A percentile compares a stretch with the other conserved stretches of the same genome.
phyloP scores from a whole-genome alignment of 352 stramenopile genomes.

The Globisporangium viniferum region DNA sequence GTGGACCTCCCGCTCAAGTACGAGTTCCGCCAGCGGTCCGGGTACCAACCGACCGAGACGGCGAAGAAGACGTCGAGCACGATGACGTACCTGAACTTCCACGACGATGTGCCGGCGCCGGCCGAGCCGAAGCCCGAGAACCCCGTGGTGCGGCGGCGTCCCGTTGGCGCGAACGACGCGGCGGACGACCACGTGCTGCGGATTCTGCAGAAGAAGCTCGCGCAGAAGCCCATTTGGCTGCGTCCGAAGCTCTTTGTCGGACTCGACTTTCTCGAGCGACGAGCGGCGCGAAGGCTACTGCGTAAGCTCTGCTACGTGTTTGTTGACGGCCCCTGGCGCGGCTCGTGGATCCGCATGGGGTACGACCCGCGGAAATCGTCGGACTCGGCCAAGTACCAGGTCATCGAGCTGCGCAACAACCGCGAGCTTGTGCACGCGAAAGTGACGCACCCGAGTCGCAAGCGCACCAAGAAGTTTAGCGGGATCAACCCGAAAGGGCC shows the following conservation, averaged over 20 bases:
- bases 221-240: conserved; percentile 70
- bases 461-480: conserved; percentile 68
- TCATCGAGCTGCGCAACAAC: conserved; percentile 79
- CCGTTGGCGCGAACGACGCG: conserved; percentile 51
- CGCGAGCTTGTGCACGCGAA: conserved; percentile 78
- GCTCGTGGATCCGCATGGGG: conserved; percentile 80
- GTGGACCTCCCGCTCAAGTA: conserved; percentile 82
- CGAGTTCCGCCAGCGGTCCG: conserved; percentile 74
- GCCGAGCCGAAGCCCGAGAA: conserved; percentile 44
- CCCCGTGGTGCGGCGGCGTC: conserved; percentile 42
- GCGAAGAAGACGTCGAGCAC: conserved; percentile 68
- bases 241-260: conserved; percentile 67
- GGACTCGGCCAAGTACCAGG: conserved; percentile 60
- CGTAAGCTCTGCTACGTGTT: conserved; percentile 83
- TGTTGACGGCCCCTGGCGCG: conserved; percentile 76
- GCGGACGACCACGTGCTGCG: conserved; percentile 62
- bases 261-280: conserved; percentile 55
- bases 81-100: conserved; percentile 81
- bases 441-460: conserved; percentile 63
- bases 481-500: conserved; percentile 56
- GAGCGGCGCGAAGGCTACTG: conserved; percentile 56
- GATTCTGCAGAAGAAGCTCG: conserved; percentile 55
- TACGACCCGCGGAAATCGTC: conserved; percentile 57
- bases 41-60: conserved; percentile 57
- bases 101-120: conserved; percentile 54